phyloP scores from a whole-genome alignment of 805 yeast species.

The Barnettozyma salicaria region DNA sequence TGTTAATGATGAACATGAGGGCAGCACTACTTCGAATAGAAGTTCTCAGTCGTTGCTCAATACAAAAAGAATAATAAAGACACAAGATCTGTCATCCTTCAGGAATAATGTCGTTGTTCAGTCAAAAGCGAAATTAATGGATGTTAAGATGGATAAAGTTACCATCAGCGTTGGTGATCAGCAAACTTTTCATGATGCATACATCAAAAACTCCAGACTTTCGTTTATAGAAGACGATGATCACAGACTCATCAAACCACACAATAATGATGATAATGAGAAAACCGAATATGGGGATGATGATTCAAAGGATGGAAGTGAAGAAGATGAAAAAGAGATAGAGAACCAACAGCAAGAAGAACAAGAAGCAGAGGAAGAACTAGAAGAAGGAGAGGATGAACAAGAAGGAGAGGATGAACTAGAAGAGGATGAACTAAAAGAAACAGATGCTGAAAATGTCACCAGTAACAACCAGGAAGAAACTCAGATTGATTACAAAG shows the following conservation, averaged over 20 bases:
- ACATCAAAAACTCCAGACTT: conserved; percentile 16
- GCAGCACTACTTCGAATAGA: background rate
- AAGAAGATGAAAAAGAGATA: too few relatives aligned
- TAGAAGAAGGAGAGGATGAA: too few relatives aligned
- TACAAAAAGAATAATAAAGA: conserved; percentile 2
- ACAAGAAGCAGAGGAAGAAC: too few relatives aligned
- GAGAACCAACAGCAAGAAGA: background rate
- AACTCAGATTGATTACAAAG: too few relatives aligned
- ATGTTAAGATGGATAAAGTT: conserved; percentile 8
- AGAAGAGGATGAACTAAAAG: too few relatives aligned
- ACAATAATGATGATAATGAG: conserved; percentile 1
- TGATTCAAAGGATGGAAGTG: too few relatives aligned
- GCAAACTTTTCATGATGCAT: conserved; percentile 18
- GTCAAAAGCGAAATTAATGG: background rate
- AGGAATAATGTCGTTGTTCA: conserved; percentile 3
- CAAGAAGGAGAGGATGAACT: too few relatives aligned
- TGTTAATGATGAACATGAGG: background rate
- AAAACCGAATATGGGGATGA: conserved; percentile 2
- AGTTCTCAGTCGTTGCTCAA: conserved; percentile 4
- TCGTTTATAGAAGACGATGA: conserved; percentile 18
- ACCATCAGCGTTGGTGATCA: conserved; percentile 24
- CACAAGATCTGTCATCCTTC: conserved; percentile 12
- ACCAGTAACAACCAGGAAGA: too few relatives aligned
- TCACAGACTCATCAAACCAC: background rate
- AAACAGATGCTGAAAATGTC: too few relatives aligned